Base-by-base conservation (phyloP, 371 early-diverging fungal genomes). In the Mortierella sp. region DNA sequence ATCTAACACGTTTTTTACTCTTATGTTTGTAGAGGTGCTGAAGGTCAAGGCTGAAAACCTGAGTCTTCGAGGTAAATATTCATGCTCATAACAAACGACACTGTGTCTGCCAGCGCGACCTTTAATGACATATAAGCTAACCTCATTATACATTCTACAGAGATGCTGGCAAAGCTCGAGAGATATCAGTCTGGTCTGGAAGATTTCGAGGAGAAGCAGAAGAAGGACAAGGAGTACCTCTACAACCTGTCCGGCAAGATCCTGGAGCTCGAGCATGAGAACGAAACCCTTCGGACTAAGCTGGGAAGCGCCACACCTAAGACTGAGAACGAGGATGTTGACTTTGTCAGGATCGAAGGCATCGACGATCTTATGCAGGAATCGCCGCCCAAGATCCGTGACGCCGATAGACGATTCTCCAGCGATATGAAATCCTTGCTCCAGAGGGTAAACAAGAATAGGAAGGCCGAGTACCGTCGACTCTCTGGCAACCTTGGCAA, bases 331-430 rank as follows among this genome's bases (percentile, higher is more conserved):
- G 82, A 82, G 35, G 87, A 86, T 7, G 38, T 79, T 4, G 86
- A 85, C 43, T 81, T 84, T 68, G 78, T 79, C 27, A 75, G 60
- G 44, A 74, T 78, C 35, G 85, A 81, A 35, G 81, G 81, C 11
- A 79, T 84, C 32, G 80, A 86, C 4, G 87, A 86, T 48, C 70
- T 86, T 29, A 82, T 86, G 87, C 82, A 82, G 35, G 87, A 86
- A 27, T 86, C 87, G 2, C 87, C 87, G 38, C 87, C 87, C 21
- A 86, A 86, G 54, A 11, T 82, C 10, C 71, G 82, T 11, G 87
- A 86, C 16, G 75, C 60, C 0, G 79, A 82, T 65, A 68, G 87
- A 24, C 77, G 87, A 4, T 86, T 86, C 75, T 86, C 87, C 32
- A 82, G 80, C 38, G 87, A 86, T 58, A 82, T 82, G 72, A 86